Conservation (phyloP, 192 early-diverging fungal species). For the Coemansia guatemalensis region DNA sequence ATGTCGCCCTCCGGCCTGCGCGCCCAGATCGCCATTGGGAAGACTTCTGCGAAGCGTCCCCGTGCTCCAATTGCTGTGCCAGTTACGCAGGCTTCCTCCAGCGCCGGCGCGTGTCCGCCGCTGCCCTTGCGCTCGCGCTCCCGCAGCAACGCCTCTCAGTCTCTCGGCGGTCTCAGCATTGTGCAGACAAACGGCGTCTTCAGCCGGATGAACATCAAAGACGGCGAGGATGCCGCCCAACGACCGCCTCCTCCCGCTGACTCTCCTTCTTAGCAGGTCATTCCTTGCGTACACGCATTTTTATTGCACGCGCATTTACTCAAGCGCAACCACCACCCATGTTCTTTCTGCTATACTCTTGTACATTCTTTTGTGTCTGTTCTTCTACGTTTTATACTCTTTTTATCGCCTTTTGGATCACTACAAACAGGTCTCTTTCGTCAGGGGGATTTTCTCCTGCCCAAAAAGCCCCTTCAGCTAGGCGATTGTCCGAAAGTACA, state of each 20-base stretch:
- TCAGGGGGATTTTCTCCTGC: neutral
- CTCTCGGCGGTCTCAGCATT: slow-evolving; percentile 6
- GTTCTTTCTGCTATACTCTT: neutral
- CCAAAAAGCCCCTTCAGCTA: no score
- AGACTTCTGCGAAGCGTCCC: slow-evolving; percentile 1
- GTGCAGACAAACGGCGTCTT: slow-evolving; percentile 50
- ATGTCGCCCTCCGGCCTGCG: slow-evolving; percentile 51
- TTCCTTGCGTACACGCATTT: neutral
- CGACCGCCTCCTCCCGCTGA: neutral
- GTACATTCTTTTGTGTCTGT: neutral
- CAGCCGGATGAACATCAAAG: slow-evolving; percentile 50
- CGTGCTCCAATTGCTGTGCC: slow-evolving; percentile 9
- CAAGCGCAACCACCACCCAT: no score
- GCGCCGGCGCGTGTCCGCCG: slow-evolving; percentile 17
- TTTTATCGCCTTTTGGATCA: neutral
- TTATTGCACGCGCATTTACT: no score
- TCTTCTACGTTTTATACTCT: slow-evolving; percentile 5
- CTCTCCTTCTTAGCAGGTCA: neutral
- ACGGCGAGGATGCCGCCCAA: slow-evolving; percentile 22
- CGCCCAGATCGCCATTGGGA: slow-evolving; percentile 31
- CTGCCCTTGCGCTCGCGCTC: slow-evolving; percentile 22
- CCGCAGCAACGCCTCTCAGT: slow-evolving; percentile 32
- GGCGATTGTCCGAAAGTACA: no score
- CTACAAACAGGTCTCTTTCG: neutral
- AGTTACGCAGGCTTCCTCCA: slow-evolving; percentile 13